These are phyloP conservation scores for Austroboletus niveus DNA, from an alignment of 1,284 basidiomycete genomes.

Conservation along the genomic window DNA sequence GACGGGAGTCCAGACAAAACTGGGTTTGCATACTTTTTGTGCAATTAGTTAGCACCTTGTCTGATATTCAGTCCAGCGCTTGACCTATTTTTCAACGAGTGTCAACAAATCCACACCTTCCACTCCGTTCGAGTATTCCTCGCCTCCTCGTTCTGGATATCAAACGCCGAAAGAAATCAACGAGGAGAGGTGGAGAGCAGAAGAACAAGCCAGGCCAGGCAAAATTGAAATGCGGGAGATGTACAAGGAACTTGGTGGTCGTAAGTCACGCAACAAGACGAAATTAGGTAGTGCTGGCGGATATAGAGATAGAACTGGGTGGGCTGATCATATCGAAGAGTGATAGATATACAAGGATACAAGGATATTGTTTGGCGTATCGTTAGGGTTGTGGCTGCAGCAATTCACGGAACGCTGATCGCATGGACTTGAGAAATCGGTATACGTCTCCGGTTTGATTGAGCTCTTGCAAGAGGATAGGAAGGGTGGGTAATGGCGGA, in stretches of 20 bases:
- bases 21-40: slow-evolving; percentile 51
- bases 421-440: slow-evolving; percentile 56
- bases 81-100: slow-evolving; percentile 51
- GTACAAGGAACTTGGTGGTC: slow-evolving; percentile 86
- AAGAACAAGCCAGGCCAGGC: slow-evolving; percentile 56
- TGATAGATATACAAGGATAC: slow-evolving; percentile 8
- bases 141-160: slow-evolving; percentile 62
- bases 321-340: slow-evolving; percentile 44
- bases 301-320: slow-evolving; percentile 66
- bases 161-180: slow-evolving; percentile 75
- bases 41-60: neutral
- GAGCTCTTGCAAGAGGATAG: slow-evolving; percentile 61
- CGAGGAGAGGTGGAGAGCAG: slow-evolving; percentile 70
- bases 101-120: slow-evolving; percentile 44
- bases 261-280: slow-evolving; percentile 69
- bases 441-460: slow-evolving; percentile 64
- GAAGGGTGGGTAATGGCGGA: slow-evolving; percentile 59
- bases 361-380: neutral
- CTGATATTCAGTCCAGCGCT: slow-evolving; percentile 43
- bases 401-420: slow-evolving; percentile 40
- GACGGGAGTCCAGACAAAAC: slow-evolving; percentile 80
- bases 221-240: slow-evolving; percentile 84
- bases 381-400: slow-evolving; percentile 10
- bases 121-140: slow-evolving; percentile 45
- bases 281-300: slow-evolving; percentile 62